A percentile compares a stretch with the other conserved stretches of the same genome.
Evolutionary conservation across 192 early-diverging fungal genomes (phyloP).

Genomic region (Phlyctochytrium arcticum): DNA sequence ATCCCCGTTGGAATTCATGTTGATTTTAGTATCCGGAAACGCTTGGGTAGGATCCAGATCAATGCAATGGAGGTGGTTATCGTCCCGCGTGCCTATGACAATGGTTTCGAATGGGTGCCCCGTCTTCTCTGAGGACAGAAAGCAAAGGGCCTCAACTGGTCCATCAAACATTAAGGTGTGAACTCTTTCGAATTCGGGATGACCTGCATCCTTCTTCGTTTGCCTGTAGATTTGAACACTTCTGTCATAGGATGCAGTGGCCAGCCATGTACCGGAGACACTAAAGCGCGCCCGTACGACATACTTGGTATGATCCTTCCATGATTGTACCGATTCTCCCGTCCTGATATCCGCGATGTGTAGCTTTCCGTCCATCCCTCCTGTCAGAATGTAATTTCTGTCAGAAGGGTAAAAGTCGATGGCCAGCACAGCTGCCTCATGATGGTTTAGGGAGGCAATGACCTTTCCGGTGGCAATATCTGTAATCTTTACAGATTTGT

Average conservation of each 20-base stretch:
- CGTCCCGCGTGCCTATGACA: constrained; percentile 63
- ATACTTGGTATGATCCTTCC: constrained; percentile 69
- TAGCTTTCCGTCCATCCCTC: constrained; percentile 36
- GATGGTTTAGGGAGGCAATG: constrained; percentile 40
- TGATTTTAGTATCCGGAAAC: constrained; percentile 23
- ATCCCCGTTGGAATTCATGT: constrained; percentile 78
- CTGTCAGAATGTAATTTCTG: constrained; percentile 10
- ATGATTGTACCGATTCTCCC: constrained; percentile 45
- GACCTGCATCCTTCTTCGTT: not conserved
- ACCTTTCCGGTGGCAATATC: constrained; percentile 37
- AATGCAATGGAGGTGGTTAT: constrained; percentile 71
- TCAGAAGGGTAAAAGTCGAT: constrained; percentile 60
- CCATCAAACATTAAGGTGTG: constrained; percentile 51
- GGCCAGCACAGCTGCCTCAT: constrained; percentile 57
- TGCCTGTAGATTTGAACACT: constrained; percentile 58
- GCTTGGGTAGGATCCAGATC: constrained; percentile 30
- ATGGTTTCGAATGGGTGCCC: constrained; percentile 19
- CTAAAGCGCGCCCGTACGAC: constrained; percentile 61
- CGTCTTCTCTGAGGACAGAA: constrained; percentile 22
- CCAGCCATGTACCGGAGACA: constrained; percentile 50
- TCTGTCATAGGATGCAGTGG: constrained; percentile 68
- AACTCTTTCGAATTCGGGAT: not conserved
- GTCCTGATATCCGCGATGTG: constrained; percentile 25
- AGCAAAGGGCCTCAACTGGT: constrained; percentile 65
- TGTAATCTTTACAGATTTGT: constrained; percentile 58